Percentiles rank a stretch among this genome's conserved stretches.
Evolutionary conservation across 306 rosid species (phyloP).

Genomic region (Albizia julibrissin): DNA sequence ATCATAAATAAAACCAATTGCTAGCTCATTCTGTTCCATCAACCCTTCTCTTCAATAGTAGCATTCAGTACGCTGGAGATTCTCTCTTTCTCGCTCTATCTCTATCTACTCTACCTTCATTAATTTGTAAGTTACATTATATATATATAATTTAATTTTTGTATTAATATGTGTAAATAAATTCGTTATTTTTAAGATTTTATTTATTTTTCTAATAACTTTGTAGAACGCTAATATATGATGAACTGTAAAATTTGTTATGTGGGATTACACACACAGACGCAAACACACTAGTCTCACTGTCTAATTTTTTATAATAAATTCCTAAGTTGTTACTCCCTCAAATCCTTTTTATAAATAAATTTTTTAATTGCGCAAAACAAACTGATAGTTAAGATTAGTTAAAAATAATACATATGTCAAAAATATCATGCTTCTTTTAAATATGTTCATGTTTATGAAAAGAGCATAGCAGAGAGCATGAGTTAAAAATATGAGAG

Average conservation of each 20-base stretch:
- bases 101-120: not conserved
- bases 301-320: not conserved
- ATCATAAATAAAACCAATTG: conserved; percentile 20
- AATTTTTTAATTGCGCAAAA: no score
- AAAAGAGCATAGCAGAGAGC: no score
- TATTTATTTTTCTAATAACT: not conserved
- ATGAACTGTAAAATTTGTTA: not conserved
- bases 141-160: not conserved
- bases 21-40: conserved; percentile 37
- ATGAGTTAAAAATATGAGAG: no score
- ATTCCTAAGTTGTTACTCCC: not conserved
- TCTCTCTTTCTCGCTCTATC: conserved; percentile 28
- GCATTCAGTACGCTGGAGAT: conserved; percentile 31
- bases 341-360: no score
- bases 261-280: not conserved
- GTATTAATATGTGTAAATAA: not conserved
- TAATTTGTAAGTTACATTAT: not conserved
- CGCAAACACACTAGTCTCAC: not conserved
- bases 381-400: no score
- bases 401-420: no score
- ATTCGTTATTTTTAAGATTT: not conserved
- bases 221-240: not conserved
- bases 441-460: no score
- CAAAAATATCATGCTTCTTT: no score
- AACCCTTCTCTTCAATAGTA: conserved; percentile 24